A percentile compares a stretch with the other conserved stretches of the same genome.
Evolutionary conservation across 2,329 filamentous ascomycete species (phyloP).

Genomic region (Talaromyces sp.): DNA sequence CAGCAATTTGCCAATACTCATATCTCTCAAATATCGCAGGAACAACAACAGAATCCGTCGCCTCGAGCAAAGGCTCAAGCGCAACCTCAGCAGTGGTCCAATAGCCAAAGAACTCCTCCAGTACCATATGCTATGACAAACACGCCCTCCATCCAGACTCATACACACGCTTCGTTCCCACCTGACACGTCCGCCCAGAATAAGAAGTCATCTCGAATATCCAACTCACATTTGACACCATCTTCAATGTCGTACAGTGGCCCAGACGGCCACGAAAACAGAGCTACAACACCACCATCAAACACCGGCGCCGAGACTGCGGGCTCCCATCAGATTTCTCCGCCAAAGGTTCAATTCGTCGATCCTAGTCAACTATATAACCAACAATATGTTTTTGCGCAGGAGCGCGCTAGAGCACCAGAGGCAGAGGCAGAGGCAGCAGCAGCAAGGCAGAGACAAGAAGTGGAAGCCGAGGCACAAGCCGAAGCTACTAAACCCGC

Average conservation of each 20-base stretch:
- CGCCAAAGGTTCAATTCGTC: conserved; percentile 7
- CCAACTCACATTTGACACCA: neutral
- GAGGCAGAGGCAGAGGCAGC: conserved; percentile 8
- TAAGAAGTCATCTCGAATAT: neutral
- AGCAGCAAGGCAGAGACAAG: neutral
- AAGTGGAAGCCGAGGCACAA: conserved; percentile 3
- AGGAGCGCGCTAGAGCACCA: conserved; percentile 8
- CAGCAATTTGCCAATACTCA: neutral
- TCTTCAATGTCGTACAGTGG: neutral
- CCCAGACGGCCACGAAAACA: neutral
- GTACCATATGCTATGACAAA: neutral
- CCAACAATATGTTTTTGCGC: conserved; percentile 8
- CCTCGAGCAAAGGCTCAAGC: neutral
- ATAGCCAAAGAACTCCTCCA: neutral
- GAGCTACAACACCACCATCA: neutral
- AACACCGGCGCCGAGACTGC: neutral
- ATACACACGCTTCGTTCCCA: neutral
- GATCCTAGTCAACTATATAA: conserved; percentile 7
- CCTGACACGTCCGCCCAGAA: neutral
- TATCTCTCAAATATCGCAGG: neutral
- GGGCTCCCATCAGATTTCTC: conserved; percentile 1
- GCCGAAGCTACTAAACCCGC: conserved; percentile 1
- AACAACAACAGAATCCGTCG: neutral
- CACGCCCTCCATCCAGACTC: neutral
- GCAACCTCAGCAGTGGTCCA: neutral